These are phyloP conservation scores for Macrotyloma uniflorum DNA, from an alignment of 306 rosid genomes.

Conservation along the genomic window DNA sequence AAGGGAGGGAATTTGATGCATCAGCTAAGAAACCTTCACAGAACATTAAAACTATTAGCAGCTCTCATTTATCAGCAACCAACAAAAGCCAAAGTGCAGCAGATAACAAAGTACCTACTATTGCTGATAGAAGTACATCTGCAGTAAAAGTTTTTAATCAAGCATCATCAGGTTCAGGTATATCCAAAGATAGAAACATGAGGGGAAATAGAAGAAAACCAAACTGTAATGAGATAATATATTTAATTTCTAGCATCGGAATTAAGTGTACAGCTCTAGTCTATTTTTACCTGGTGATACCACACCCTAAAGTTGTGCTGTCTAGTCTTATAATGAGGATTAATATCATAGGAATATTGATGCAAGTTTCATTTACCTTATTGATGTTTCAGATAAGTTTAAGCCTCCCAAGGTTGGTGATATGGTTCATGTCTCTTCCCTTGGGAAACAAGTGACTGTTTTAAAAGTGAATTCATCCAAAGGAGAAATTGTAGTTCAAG, in stretches of 20 bases:
- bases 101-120: conserved; percentile 41
- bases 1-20: conserved; percentile 57
- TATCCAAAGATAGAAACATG: conserved; percentile 25
- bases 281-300: conserved; percentile 9
- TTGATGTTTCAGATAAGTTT: conserved; percentile 59
- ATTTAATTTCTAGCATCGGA: conserved; percentile 16
- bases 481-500: conserved; percentile 82
- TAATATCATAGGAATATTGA: not conserved
- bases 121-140: conserved; percentile 46
- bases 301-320: not conserved
- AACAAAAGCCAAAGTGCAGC: conserved; percentile 35
- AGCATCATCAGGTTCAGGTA: conserved; percentile 77
- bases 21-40: conserved; percentile 52
- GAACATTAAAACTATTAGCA: conserved; percentile 42
- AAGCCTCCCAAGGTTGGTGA: conserved; percentile 76
- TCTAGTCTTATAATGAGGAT: conserved; percentile 18
- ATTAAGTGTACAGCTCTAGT: not conserved
- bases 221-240: not conserved
- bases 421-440: conserved; percentile 66
- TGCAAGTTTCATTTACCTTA: conserved; percentile 32
- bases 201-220: conserved; percentile 18
- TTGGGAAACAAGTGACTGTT: conserved; percentile 72
- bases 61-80: conserved; percentile 41
- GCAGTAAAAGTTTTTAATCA: conserved; percentile 34
- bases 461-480: conserved; percentile 68